phyloP scores from a whole-genome alignment of 768 basidiomycete genomes.

The Rhodotorula graminis region DNA sequence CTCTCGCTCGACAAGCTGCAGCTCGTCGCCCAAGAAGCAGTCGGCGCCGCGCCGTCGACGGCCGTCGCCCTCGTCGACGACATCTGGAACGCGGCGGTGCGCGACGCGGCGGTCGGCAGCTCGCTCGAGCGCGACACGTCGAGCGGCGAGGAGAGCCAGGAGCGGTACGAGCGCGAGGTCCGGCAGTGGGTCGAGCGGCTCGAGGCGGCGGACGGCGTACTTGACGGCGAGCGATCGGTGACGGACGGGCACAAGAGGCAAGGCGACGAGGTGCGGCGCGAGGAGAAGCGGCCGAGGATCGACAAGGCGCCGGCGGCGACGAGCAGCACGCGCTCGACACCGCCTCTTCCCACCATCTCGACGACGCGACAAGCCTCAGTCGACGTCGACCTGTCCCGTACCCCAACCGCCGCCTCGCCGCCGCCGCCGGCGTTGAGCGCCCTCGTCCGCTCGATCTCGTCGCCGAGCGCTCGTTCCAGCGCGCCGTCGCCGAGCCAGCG shows the following conservation, averaged over 20 bases:
- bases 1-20: conserved; percentile 20
- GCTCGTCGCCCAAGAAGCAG: background rate
- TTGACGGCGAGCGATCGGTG: background rate
- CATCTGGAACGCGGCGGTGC: background rate
- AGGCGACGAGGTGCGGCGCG: too few relatives aligned
- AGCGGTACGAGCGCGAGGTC: conserved; percentile 14
- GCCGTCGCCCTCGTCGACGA: background rate
- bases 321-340: too few relatives aligned
- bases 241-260: background rate
- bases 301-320: too few relatives aligned
- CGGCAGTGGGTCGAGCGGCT: conserved; percentile 12
- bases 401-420: background rate
- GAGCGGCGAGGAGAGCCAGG: background rate
- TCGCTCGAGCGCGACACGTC: background rate
- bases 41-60: background rate
- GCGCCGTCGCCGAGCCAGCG: background rate
- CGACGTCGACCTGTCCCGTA: background rate
- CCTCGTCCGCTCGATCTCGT: background rate
- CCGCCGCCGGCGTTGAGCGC: background rate
- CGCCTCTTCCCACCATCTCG: too few relatives aligned
- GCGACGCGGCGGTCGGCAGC: background rate
- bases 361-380: too few relatives aligned
- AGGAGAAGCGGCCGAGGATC: too few relatives aligned
- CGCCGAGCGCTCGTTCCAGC: background rate
- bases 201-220: conserved; percentile 22